phyloP scores from a whole-genome alignment of 108 stramenopile genomes.

The Bacterosira constricta region DNA sequence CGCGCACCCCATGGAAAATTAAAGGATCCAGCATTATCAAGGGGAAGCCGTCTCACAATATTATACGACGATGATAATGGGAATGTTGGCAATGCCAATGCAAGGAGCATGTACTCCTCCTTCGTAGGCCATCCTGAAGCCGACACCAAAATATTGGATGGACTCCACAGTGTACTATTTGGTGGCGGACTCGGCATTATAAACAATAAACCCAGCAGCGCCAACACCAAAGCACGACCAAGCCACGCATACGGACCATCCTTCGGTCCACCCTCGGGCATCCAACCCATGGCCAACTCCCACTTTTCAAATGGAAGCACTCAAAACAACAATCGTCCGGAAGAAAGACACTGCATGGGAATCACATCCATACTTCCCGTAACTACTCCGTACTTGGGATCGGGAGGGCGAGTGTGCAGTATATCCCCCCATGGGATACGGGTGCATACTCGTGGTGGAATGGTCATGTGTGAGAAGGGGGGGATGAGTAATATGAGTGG shows the following conservation, averaged over 20 bases:
- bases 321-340: slow-evolving; percentile 8
- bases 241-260: slow-evolving; percentile 70
- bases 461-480: slow-evolving; percentile 52
- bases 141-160: slow-evolving; percentile 35
- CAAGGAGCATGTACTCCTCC: slow-evolving; percentile 52
- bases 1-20: no score
- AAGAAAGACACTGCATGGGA: slow-evolving; percentile 49
- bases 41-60: slow-evolving; percentile 44
- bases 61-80: slow-evolving; percentile 16
- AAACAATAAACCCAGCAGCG: background rate
- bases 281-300: no score
- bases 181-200: slow-evolving; percentile 32
- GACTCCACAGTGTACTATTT: slow-evolving; percentile 56
- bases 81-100: background rate
- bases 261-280: slow-evolving; percentile 53
- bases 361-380: slow-evolving; percentile 54
- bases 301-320: no score
- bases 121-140: slow-evolving; percentile 85
- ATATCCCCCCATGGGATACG: slow-evolving; percentile 73
- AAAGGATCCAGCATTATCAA: no score
- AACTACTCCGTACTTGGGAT: slow-evolving; percentile 11
- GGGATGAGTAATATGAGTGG: no score
- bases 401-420: slow-evolving; percentile 54
- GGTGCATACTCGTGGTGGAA: slow-evolving; percentile 73
- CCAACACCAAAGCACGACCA: slow-evolving; percentile 21